Evolutionary conservation across 2,329 filamentous ascomycete genomes (phyloP).

Genomic region (Eurotiales sp.): DNA sequence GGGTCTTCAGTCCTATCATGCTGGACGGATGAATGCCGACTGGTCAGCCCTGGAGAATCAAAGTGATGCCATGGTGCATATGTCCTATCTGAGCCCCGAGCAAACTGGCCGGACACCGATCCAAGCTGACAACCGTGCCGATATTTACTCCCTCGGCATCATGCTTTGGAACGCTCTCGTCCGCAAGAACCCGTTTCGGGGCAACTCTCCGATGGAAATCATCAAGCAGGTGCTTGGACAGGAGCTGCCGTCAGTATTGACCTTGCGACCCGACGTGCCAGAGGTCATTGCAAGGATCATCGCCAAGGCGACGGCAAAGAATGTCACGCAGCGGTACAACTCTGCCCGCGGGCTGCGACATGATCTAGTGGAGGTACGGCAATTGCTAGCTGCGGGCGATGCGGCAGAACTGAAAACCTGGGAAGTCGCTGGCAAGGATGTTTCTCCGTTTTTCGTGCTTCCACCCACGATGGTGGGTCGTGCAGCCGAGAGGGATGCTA

Average conservation of each 20-base stretch:
- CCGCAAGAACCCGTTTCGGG: constrained; percentile 74
- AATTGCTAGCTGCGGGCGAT: constrained; percentile 73
- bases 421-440: constrained; percentile 74
- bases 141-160: constrained; percentile 89
- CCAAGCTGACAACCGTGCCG: constrained; percentile 84
- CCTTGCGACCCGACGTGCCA: constrained; percentile 75
- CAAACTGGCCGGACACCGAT: constrained; percentile 90
- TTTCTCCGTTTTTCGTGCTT: constrained; percentile 87
- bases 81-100: constrained; percentile 89
- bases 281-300: constrained; percentile 78
- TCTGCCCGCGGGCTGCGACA: constrained; percentile 80
- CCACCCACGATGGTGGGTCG: constrained; percentile 78
- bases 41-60: constrained; percentile 83
- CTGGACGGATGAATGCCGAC: constrained; percentile 83
- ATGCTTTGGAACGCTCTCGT: constrained; percentile 83
- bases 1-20: constrained; percentile 82
- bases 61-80: constrained; percentile 78
- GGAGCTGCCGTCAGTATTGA: constrained; percentile 71
- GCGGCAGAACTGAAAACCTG: constrained; percentile 66
- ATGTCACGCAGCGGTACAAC: constrained; percentile 81
- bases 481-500: constrained; percentile 59
- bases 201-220: constrained; percentile 76
- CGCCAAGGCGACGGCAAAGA: constrained; percentile 87
- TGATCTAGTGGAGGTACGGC: constrained; percentile 71
- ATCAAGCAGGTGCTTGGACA: constrained; percentile 83